These are phyloP conservation scores for Plantago coronopus DNA, from an alignment of 305 asterid genomes.

Conservation along the genomic window DNA sequence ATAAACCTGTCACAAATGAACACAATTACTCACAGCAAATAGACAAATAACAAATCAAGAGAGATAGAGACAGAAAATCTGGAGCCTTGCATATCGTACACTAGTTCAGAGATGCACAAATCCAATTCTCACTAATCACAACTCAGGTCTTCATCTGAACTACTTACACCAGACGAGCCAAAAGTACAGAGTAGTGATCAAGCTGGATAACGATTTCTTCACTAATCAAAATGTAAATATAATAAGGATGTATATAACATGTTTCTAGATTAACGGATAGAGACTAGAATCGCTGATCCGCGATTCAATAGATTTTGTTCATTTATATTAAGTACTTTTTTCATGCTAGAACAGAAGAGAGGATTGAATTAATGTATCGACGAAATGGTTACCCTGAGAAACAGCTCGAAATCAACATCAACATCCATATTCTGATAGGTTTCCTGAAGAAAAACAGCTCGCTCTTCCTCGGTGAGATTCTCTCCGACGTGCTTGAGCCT, in stretches of 20 bases:
- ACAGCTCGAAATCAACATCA: conserved; percentile 87
- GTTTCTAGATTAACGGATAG: not conserved
- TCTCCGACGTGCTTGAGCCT: conserved; percentile 82
- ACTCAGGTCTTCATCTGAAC: no score
- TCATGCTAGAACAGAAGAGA: no score
- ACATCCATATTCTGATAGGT: conserved; percentile 59
- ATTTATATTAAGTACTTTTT: no score
- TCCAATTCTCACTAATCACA: not conserved
- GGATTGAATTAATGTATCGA: not conserved
- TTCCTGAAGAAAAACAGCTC: conserved; percentile 68
- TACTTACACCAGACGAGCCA: not conserved
- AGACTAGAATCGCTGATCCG: no score
- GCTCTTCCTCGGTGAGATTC: conserved; percentile 72
- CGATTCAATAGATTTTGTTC: no score
- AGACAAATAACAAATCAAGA: conserved; percentile 5
- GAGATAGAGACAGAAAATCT: conserved; percentile 6
- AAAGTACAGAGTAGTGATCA: not conserved
- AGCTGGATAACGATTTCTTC: not conserved
- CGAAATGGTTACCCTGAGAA: conserved; percentile 58
- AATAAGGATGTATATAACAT: not conserved
- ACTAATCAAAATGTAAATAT: not conserved
- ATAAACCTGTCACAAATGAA: conserved; percentile 43
- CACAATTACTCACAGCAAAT: conserved; percentile 20
- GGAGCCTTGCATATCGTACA: not conserved
- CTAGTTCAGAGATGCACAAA: not conserved